A percentile compares a stretch with the other conserved stretches of the same genome.
Evolutionary conservation across 192 early-diverging fungal genomes (phyloP).

Genomic region (Coemansia sp.): DNA sequence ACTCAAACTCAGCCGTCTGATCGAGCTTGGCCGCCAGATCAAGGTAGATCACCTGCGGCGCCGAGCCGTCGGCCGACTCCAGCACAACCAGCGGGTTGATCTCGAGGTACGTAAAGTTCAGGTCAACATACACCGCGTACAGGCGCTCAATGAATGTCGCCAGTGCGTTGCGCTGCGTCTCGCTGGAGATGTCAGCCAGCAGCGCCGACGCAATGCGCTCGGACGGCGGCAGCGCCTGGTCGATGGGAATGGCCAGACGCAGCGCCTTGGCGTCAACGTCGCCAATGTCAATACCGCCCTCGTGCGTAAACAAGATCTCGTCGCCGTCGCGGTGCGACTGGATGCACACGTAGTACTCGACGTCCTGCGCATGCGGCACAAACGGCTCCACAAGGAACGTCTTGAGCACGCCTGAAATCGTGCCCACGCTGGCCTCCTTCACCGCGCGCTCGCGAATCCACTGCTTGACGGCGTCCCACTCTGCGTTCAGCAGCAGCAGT

Average conservation of each 20-base stretch:
- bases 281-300: conserved; percentile 97
- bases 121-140: conserved; percentile 92
- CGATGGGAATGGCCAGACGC: conserved; percentile 80
- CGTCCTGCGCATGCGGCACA: conserved; percentile 84
- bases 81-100: conserved; percentile 98
- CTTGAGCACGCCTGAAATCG: conserved; percentile 81
- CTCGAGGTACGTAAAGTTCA: conserved; percentile 99
- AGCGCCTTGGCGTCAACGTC: conserved; percentile 98
- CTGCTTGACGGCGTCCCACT: conserved; percentile 81
- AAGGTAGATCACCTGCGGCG: conserved; percentile 82
- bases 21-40: conserved; percentile 98
- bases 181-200: conserved; percentile 67
- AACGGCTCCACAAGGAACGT: conserved; percentile 96
- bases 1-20: conserved; percentile 97
- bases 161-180: conserved; percentile 66
- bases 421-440: conserved; percentile 79
- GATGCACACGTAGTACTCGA: conserved; percentile 97
- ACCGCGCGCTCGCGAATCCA: conserved; percentile 93
- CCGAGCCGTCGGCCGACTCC: conserved; percentile 57
- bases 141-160: conserved; percentile 90
- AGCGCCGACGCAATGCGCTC: conserved; percentile 66
- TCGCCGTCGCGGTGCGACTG: conserved; percentile 95
- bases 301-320: conserved; percentile 95
- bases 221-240: conserved; percentile 69
- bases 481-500: conserved; percentile 85